Evolutionary conservation across 2,329 filamentous ascomycete species (phyloP).

Genomic region (Fusarium aywerte): DNA sequence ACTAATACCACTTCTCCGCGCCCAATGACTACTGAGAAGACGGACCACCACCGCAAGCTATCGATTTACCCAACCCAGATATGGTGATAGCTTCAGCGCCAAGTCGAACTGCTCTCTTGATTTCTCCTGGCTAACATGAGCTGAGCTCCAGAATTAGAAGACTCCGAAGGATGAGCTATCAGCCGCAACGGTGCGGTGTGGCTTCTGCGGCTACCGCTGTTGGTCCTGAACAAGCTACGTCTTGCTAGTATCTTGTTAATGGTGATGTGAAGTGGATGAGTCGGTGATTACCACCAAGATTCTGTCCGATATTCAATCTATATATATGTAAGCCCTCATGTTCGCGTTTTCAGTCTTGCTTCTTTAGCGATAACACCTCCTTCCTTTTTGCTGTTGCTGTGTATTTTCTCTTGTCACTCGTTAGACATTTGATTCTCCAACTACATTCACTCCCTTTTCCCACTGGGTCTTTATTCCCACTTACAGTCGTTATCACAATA

Average conservation of each 20-base stretch:
- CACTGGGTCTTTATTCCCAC: conserved; percentile 4
- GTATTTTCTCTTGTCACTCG: conserved; percentile 23
- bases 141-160: conserved; percentile 17
- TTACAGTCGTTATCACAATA: conserved; percentile 27
- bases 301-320: not conserved
- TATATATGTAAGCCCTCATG: conserved; percentile 22
- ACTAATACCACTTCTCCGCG: not conserved
- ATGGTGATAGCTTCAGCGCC: conserved; percentile 29
- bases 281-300: conserved; percentile 12
- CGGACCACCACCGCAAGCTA: conserved; percentile 25
- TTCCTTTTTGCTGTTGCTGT: conserved; percentile 32
- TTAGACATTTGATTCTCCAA: conserved; percentile 29
- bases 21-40: not conserved
- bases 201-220: not conserved
- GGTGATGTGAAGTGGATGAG: conserved; percentile 6
- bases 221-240: not conserved
- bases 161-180: not conserved
- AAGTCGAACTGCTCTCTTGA: not conserved
- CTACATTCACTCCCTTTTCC: conserved; percentile 18
- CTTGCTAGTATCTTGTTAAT: conserved; percentile 3
- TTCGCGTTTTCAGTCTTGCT: not conserved
- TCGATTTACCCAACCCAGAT: conserved; percentile 31
- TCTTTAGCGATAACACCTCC: conserved; percentile 26
- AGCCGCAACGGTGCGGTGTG: conserved; percentile 2
- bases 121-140: conserved; percentile 8